Base-by-base conservation (phyloP, 257 asterid genomes). In the Coffea canephora region DNA sequence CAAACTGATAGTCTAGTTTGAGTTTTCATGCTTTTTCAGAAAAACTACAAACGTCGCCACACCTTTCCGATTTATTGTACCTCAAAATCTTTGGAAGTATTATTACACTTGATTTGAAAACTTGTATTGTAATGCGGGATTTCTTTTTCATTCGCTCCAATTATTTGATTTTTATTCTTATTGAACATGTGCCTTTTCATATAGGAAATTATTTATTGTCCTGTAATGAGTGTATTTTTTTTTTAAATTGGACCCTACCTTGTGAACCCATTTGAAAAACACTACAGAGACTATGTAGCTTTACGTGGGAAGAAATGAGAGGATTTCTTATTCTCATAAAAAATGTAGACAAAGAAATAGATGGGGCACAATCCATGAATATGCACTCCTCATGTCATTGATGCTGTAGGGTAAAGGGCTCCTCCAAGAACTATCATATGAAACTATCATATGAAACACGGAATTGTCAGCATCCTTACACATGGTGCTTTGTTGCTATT, bases 401-500 rank as follows among this genome's bases (percentile, higher is more conserved):
- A 27, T 73, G 77, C 27, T 46, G 4, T 62, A 70, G 39, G 50
- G 36, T 43, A 27, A 9, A 21, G 15, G 4, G 68, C 67, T 10
- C 74, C 66, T 67, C n/a, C 73, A 71, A 66, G 59, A 67, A 66
- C 1, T 39, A 64, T 73, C 74, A 73, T 64, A 14, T 48, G 46
- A 69, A 10, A 73, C 74, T 39, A 64, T 73, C 74, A 73, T 64
- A 14, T 48, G 46, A 69, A 10, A 73, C 74, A 65, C 75, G 74
- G 31, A 69, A 73, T 23, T 80, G 79, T 74, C 75, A 67, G 76
- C 68, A 76, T 77, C 62, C 59, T 55, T 54, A 83, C 82, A 71
- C 84, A 77, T 82, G 79, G 25, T 71, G 78, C 62, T 73, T 70
- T 65, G 65, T 71, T 80, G 70, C 67, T 79, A 77, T 66, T 75